Conservation (phyloP, 169 alveolate genomes). For the Eimeria zaria region DNA sequence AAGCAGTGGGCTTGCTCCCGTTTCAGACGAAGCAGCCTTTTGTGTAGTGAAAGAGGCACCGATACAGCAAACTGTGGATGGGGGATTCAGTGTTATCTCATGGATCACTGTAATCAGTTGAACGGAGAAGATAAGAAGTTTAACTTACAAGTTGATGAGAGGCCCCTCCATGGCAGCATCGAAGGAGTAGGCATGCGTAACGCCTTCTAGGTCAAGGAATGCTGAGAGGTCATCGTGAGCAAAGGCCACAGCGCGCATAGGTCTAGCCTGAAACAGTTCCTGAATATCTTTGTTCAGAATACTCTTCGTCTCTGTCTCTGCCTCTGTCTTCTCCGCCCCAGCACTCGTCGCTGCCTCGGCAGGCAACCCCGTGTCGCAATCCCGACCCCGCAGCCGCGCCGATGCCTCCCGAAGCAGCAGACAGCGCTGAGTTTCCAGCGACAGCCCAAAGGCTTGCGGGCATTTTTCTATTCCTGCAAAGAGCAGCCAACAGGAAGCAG, state of each 20-base stretch:
- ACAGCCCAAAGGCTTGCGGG: constrained; percentile 80
- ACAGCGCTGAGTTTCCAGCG: constrained; percentile 81
- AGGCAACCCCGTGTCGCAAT: neutral
- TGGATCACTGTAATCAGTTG: neutral
- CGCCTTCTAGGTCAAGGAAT: constrained; percentile 91
- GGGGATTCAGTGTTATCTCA: neutral
- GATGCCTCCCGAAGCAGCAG: constrained; percentile 73
- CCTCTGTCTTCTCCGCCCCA: neutral
- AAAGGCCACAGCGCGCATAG: constrained; percentile 87
- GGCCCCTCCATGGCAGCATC: constrained; percentile 95
- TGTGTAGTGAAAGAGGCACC: neutral
- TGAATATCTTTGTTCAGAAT: constrained; percentile 35
- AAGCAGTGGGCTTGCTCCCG: neutral
- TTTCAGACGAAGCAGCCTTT: neutral
- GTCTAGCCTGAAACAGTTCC: constrained; percentile 32
- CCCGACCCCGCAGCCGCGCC: constrained; percentile 52
- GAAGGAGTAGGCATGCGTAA: constrained; percentile 93
- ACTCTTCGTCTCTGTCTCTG: neutral
- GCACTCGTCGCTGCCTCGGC: neutral
- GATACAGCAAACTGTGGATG: neutral
- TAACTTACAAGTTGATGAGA: constrained; percentile 89
- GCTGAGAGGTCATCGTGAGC: constrained; percentile 92
- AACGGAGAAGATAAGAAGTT: neutral
- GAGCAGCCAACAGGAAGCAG: neutral
- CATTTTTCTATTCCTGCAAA: constrained; percentile 82